phyloP scores from a whole-genome alignment of 495 filamentous ascomycete species.

The Neurospora sp. region DNA sequence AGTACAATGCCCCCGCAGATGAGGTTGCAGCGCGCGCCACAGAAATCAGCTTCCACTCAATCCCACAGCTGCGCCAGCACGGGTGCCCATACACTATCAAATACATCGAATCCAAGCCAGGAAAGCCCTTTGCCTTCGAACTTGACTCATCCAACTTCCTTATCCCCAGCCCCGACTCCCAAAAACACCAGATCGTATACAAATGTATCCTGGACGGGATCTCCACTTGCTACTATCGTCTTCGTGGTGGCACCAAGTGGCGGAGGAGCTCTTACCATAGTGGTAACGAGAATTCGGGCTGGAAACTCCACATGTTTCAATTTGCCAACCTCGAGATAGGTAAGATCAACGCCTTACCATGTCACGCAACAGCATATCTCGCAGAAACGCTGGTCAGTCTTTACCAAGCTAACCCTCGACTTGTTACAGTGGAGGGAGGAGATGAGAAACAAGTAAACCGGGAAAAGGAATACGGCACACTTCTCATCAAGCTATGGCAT shows the following conservation, averaged over 20 bases:
- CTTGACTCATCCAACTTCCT: neutral
- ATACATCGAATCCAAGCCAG: conserved; percentile 12
- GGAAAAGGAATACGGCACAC: neutral
- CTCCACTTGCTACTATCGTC: neutral
- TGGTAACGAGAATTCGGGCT: neutral
- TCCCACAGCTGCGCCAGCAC: neutral
- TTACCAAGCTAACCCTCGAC: neutral
- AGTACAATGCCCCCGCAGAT: conserved; percentile 20
- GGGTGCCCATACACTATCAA: neutral
- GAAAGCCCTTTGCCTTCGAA: neutral
- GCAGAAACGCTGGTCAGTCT: neutral
- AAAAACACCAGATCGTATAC: neutral
- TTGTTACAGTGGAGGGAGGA: neutral
- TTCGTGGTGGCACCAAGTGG: neutral
- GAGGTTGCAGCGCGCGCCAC: neutral
- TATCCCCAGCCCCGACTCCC: neutral
- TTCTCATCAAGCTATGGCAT: neutral
- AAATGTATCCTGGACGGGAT: neutral
- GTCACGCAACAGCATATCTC: neutral
- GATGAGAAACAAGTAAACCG: neutral
- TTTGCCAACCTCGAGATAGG: neutral
- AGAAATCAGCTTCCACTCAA: neutral
- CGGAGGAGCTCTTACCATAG: neutral
- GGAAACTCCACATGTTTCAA: neutral
- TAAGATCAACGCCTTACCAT: neutral